phyloP scores from a whole-genome alignment of 257 asterid genomes.

The Knoxia roxburghii region DNA sequence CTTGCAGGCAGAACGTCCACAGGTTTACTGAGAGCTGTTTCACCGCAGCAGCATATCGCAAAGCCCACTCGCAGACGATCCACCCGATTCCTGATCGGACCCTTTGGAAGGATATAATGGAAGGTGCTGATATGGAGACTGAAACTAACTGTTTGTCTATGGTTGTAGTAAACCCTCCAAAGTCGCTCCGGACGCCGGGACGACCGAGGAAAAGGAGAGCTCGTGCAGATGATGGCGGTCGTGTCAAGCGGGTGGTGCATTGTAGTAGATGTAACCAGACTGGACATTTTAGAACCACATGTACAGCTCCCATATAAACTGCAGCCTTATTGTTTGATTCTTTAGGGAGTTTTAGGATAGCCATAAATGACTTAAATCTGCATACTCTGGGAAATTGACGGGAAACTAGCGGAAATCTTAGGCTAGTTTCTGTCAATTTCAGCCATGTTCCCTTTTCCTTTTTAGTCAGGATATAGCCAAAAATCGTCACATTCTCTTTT shows the following conservation, averaged over 20 bases:
- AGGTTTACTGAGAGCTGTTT: slow-evolving; percentile 64
- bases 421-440: too few species aligned
- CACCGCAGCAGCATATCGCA: slow-evolving; percentile 51
- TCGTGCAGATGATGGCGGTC: slow-evolving; percentile 32
- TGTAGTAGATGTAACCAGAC: slow-evolving; percentile 79
- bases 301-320: slow-evolving; percentile 54
- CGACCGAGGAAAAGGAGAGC: slow-evolving; percentile 49
- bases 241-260: slow-evolving; percentile 50
- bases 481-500: too few species aligned
- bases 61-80: slow-evolving; percentile 59
- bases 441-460: too few species aligned
- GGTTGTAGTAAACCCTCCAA: slow-evolving; percentile 64
- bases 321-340: neutral
- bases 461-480: too few species aligned
- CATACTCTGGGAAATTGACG: neutral
- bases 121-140: slow-evolving; percentile 16
- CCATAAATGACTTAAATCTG: neutral
- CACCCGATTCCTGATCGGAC: slow-evolving; percentile 69
- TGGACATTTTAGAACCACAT: slow-evolving; percentile 77
- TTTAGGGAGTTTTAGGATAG: slow-evolving; percentile 21
- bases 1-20: slow-evolving; percentile 67
- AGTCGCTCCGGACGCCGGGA: slow-evolving; percentile 39
- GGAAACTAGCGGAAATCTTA: too few species aligned
- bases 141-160: slow-evolving; percentile 20
- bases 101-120: slow-evolving; percentile 47